A percentile compares a stretch with the other conserved stretches of the same genome.
Conservation (phyloP, 768 basidiomycete species). For the Chalciporus sphaerocephalus region DNA sequence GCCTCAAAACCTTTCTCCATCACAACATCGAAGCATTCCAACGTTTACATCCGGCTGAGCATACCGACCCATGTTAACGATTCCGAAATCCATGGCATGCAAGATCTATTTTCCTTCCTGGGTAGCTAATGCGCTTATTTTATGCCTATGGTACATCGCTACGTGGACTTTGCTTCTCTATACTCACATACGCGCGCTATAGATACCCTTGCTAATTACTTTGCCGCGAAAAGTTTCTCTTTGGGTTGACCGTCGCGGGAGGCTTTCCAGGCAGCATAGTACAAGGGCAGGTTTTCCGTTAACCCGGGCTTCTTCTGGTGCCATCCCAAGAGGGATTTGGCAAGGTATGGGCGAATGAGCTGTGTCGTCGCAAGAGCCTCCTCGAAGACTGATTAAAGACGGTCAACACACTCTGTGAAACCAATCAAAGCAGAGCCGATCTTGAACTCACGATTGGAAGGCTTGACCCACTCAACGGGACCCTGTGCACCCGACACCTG, state of each 20-base stretch:
- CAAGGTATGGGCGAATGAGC: conserved; percentile 22
- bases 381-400: conserved; percentile 16
- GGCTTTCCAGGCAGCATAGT: conserved; percentile 26
- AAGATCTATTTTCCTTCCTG: background rate
- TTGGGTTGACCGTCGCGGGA: conserved; percentile 6
- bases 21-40: conserved; percentile 10
- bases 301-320: conserved; percentile 29
- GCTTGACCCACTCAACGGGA: conserved; percentile 15
- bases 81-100: background rate
- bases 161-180: background rate
- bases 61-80: background rate
- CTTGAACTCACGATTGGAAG: conserved; percentile 26
- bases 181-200: background rate
- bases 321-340: conserved; percentile 33
- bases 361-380: conserved; percentile 20
- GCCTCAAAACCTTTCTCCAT: conserved; percentile 5
- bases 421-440: background rate
- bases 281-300: conserved; percentile 31
- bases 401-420: background rate
- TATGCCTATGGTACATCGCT: background rate
- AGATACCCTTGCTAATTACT: background rate
- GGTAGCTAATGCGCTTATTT: background rate
- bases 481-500: conserved; percentile 27
- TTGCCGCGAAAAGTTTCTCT: conserved; percentile 4
- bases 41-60: background rate